Evolutionary conservation across 805 yeast species (phyloP), one percentile per base, ranked within the genome.

Genomic region (Candida sithepensis): DNA sequence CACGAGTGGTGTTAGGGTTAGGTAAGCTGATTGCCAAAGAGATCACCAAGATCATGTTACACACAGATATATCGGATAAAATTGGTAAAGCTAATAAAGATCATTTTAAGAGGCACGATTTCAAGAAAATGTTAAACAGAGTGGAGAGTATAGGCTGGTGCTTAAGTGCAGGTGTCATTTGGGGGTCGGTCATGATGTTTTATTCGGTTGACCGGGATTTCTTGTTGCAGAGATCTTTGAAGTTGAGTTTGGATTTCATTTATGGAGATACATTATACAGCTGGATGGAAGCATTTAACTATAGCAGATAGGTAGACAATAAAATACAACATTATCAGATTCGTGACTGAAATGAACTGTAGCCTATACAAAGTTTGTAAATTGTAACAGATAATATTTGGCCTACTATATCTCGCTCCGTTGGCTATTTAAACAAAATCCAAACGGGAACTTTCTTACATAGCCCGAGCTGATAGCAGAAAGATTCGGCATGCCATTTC

Each of bases 131-230:
- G 30, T 46, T 57, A 43, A 46, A 41, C 10, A 47, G 48, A 39
- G 55, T 74, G 4, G 67, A 69, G 42, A 58, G 56, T 18, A 39
- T 47, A 3, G 63, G 75, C 0, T 86, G 90, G 89, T 70, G 77
- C 39, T 60, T 76, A 40, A 78, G 81, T 55, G 83, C 90, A 1
- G 79, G 84, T 14, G 50, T 81, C 7, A 72, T 81, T 8, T 86
- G 95, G 95, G 92, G 84, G 0, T 59, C 77, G 22, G 87, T 85
- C 34, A 85, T 86, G 91, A 73, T 77, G 57, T 70, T 86, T 43
- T 85, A 84, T 63, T 75, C 83, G 47, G 70, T 71, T 49, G 83
- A 85, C 53, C 84, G 85, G 2, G 74, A 74, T 34, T 74, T 75
- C 53, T 58, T 55, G 36, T 69, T 87, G 40, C 92, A 85, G 59